Evolutionary conservation across 768 basidiomycete genomes (phyloP).

Genomic region (Pisolithus tinctorius): DNA sequence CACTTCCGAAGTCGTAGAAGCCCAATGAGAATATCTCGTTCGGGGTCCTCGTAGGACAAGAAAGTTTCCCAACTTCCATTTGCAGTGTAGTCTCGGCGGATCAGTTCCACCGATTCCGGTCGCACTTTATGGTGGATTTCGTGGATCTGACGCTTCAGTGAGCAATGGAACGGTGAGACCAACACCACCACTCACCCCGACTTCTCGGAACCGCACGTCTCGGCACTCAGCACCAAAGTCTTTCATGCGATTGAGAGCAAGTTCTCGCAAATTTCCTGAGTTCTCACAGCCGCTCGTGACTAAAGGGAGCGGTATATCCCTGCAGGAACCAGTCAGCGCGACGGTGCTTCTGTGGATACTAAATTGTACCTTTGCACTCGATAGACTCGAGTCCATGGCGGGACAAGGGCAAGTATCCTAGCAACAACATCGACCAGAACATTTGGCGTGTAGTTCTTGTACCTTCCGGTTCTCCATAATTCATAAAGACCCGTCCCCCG

Average conservation of each 20-base stretch:
- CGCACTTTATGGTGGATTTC: conserved; percentile 98
- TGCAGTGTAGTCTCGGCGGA: conserved; percentile 91
- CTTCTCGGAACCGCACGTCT: conserved; percentile 96
- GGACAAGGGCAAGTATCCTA: conserved; percentile 89
- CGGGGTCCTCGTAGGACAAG: conserved; percentile 97
- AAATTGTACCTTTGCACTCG: conserved; percentile 79
- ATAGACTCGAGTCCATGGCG: conserved; percentile 98
- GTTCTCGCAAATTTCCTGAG: conserved; percentile 91
- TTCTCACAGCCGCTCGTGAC: conserved; percentile 98
- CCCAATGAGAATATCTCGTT: conserved; percentile 92
- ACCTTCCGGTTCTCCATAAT: conserved; percentile 92
- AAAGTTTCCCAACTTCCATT: conserved; percentile 99
- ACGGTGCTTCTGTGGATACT: neutral
- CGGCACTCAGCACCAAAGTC: conserved; percentile 97
- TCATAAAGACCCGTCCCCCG: conserved; percentile 95
- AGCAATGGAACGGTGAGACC: neutral
- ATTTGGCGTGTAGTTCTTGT: conserved; percentile 99
- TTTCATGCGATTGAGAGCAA: conserved; percentile 96
- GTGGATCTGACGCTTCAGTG: conserved; percentile 60
- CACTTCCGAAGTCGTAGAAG: conserved; percentile 89
- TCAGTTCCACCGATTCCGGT: conserved; percentile 90
- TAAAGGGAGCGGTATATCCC: conserved; percentile 94
- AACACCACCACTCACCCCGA: conserved; percentile 61
- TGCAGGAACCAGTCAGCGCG: conserved; percentile 22
- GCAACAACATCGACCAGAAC: conserved; percentile 97